Evolutionary conservation across 805 yeast genomes (phyloP).

Genomic region (Suhomyces xylopsoci): DNA sequence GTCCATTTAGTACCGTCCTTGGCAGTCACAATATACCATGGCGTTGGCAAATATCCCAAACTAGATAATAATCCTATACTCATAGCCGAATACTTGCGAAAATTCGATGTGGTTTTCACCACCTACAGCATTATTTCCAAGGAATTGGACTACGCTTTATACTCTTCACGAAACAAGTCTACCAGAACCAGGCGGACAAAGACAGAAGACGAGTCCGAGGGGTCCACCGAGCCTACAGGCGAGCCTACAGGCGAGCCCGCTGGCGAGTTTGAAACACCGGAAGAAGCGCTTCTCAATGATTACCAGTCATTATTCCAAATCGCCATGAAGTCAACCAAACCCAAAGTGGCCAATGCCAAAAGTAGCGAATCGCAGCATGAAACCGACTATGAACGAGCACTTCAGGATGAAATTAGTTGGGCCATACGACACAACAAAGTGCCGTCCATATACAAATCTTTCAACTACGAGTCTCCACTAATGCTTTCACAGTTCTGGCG

Average conservation of each 20-base stretch:
- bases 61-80: conserved; percentile 30
- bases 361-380: conserved; percentile 17
- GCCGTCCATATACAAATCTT: conserved; percentile 18
- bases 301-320: conserved; percentile 27
- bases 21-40: conserved; percentile 62
- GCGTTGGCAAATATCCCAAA: conserved; percentile 34
- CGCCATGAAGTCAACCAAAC: conserved; percentile 20
- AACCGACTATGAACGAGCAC: conserved; percentile 32
- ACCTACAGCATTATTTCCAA: conserved; percentile 68
- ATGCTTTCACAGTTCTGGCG: conserved; percentile 85
- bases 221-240: conserved; percentile 16
- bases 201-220: conserved; percentile 5
- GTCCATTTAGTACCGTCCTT: conserved; percentile 54
- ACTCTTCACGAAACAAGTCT: conserved; percentile 54
- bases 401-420: conserved; percentile 29
- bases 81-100: conserved; percentile 53
- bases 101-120: conserved; percentile 75
- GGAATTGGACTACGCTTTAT: conserved; percentile 79
- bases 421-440: conserved; percentile 28
- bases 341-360: conserved; percentile 25
- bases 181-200: conserved; percentile 33
- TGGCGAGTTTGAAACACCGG: conserved; percentile 17
- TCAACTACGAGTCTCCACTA: conserved; percentile 75
- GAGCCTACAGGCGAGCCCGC: conserved; percentile 20
- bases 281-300: conserved; percentile 11